These are phyloP conservation scores for Pachysolen tannophilus DNA, from an alignment of 805 yeast species.

Conservation along the genomic window DNA sequence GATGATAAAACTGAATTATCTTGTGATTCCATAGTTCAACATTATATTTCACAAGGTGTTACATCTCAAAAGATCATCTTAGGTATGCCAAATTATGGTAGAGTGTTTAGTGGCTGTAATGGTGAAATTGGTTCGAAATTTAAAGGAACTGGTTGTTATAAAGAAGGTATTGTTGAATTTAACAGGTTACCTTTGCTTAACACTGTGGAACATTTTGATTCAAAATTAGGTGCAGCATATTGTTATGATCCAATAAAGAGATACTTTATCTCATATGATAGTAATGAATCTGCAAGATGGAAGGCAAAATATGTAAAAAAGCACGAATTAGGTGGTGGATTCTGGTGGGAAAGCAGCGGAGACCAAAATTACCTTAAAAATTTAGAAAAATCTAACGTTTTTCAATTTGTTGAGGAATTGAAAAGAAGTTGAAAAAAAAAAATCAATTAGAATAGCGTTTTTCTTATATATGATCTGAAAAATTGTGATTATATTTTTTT, in stretches of 20 bases:
- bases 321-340: slow-evolving; percentile 57
- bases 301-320: slow-evolving; percentile 46
- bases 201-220: slow-evolving; percentile 38
- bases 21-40: slow-evolving; percentile 35
- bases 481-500: no score
- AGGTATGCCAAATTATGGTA: slow-evolving; percentile 78
- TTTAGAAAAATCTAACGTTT: background rate
- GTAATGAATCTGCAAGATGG: slow-evolving; percentile 30
- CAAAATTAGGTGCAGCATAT: slow-evolving; percentile 37
- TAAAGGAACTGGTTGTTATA: slow-evolving; percentile 33
- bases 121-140: slow-evolving; percentile 34
- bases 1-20: slow-evolving; percentile 14
- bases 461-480: no score
- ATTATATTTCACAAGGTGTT: slow-evolving; percentile 35
- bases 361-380: slow-evolving; percentile 25
- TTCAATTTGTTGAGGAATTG: no score
- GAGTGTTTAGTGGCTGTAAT: slow-evolving; percentile 23
- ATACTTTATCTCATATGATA: slow-evolving; percentile 52
- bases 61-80: slow-evolving; percentile 42
- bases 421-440: no score
- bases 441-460: no score
- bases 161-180: slow-evolving; percentile 40
- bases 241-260: slow-evolving; percentile 29
- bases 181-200: slow-evolving; percentile 26
- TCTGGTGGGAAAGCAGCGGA: slow-evolving; percentile 85